Conservation (phyloP, 768 basidiomycete genomes). For the Amylocystis lapponica region DNA sequence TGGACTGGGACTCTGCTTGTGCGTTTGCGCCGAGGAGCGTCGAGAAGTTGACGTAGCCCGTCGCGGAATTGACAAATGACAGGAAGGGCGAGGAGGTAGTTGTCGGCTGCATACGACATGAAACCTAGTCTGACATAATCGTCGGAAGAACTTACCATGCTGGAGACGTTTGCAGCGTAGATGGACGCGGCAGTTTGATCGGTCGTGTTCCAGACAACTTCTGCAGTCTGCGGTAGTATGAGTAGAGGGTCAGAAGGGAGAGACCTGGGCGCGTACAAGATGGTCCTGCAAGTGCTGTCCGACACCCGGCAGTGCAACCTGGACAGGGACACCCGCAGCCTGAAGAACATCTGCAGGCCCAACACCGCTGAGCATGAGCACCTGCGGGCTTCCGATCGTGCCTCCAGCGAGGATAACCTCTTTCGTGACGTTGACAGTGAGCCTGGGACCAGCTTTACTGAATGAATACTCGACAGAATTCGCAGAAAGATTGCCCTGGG, state of each 20-base stretch:
- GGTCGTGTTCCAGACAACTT: constrained; percentile 33
- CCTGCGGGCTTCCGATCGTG: constrained; percentile 45
- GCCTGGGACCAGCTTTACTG: constrained; percentile 23
- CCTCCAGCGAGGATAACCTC: constrained; percentile 53
- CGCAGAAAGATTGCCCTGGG: constrained; percentile 32
- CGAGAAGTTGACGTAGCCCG: constrained; percentile 52
- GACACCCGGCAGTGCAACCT: constrained; percentile 49
- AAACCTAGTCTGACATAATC: background rate
- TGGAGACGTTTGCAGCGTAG: constrained; percentile 21
- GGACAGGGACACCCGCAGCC: constrained; percentile 38
- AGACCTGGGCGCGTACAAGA: constrained; percentile 22
- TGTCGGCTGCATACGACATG: constrained; percentile 6
- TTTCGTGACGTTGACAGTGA: constrained; percentile 48
- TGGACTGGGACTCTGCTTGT: constrained; percentile 25
- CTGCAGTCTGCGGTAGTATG: constrained; percentile 23
- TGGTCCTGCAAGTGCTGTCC: constrained; percentile 59
- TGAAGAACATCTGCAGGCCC: constrained; percentile 49
- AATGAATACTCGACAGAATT: constrained; percentile 45
- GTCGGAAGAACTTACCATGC: constrained; percentile 10
- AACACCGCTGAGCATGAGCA: constrained; percentile 53
- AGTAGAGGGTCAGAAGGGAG: background rate
- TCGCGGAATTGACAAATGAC: constrained; percentile 60
- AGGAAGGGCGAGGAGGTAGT: constrained; percentile 30
- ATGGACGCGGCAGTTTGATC: constrained; percentile 33
- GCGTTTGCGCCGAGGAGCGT: constrained; percentile 33